Evolutionary conservation across 2,329 filamentous ascomycete genomes (phyloP).

Genomic region (Graphium sp.): DNA sequence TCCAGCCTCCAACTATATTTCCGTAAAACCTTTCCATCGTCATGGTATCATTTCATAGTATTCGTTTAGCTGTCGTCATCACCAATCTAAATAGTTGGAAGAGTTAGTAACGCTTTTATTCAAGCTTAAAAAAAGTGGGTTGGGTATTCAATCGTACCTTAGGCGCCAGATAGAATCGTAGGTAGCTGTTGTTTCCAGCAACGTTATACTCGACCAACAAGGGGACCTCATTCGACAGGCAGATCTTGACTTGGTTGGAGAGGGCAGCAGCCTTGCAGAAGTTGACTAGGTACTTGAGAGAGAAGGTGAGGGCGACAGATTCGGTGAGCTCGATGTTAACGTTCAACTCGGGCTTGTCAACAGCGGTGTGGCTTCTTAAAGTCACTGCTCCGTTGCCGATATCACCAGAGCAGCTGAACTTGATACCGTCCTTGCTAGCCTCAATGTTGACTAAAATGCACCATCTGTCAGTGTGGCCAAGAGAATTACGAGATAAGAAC

Average conservation of each 20-base stretch:
- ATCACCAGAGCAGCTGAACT: conserved; percentile 84
- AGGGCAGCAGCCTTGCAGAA: conserved; percentile 96
- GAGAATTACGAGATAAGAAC: too few species aligned
- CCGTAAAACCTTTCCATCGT: too few species aligned
- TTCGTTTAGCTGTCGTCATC: conserved; percentile 10
- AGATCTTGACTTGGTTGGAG: conserved; percentile 71
- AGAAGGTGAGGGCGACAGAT: conserved; percentile 89
- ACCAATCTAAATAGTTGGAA: conserved; percentile 9
- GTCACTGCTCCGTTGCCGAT: conserved; percentile 93
- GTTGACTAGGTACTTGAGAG: conserved; percentile 97
- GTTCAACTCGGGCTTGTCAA: conserved; percentile 76
- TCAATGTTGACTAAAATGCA: conserved; percentile 79
- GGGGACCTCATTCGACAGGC: conserved; percentile 89
- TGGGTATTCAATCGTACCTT: conserved; percentile 50
- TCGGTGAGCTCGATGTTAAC: conserved; percentile 84
- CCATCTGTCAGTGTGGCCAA: too few species aligned
- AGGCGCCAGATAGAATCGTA: conserved; percentile 94
- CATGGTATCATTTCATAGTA: conserved; percentile 1
- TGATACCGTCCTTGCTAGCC: conserved; percentile 91
- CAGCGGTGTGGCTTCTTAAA: conserved; percentile 70
- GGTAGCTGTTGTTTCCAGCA: conserved; percentile 65
- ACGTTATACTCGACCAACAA: conserved; percentile 86
- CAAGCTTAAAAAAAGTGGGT: neutral
- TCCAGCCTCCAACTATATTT: too few species aligned
- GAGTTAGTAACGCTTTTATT: neutral